Percentiles rank a stretch among this genome's conserved stretches.
phyloP scores from a whole-genome alignment of 1,139 yeast genomes.

The Candida glucosophila region DNA sequence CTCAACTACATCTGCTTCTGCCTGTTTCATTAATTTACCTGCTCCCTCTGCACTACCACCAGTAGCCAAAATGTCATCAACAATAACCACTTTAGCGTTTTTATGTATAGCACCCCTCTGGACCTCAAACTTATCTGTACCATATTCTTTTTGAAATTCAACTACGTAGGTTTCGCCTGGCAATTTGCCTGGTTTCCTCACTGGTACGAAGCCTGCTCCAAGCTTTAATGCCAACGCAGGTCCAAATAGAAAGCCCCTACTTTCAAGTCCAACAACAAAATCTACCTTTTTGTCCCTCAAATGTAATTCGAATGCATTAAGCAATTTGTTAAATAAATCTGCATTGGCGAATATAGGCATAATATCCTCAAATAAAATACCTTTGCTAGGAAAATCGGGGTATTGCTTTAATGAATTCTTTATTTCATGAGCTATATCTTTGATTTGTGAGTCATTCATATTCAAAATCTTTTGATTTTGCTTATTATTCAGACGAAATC shows the following conservation, averaged over 20 bases:
- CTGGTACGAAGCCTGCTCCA: slow-evolving; percentile 87
- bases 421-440: slow-evolving; percentile 48
- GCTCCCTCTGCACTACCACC: slow-evolving; percentile 97
- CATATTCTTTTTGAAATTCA: slow-evolving; percentile 84
- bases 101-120: slow-evolving; percentile 75
- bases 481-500: too few species aligned
- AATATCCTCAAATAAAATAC: slow-evolving; percentile 92
- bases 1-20: slow-evolving; percentile 66
- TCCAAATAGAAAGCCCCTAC: slow-evolving; percentile 94
- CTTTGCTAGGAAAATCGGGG: slow-evolving; percentile 89
- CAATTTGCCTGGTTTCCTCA: slow-evolving; percentile 89
- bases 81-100: slow-evolving; percentile 75
- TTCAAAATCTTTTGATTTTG: too few species aligned
- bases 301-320: slow-evolving; percentile 74
- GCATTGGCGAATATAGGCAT: slow-evolving; percentile 88
- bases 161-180: slow-evolving; percentile 79
- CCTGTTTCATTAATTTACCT: slow-evolving; percentile 65
- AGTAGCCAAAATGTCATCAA: slow-evolving; percentile 95
- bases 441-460: slow-evolving; percentile 14
- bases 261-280: slow-evolving; percentile 88
- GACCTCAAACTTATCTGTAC: slow-evolving; percentile 80
- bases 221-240: slow-evolving; percentile 88
- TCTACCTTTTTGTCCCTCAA: slow-evolving; percentile 66
- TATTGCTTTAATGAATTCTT: slow-evolving; percentile 66
- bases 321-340: slow-evolving; percentile 64